phyloP scores from a whole-genome alignment of 768 basidiomycete genomes.

The Rhodotorula sphaerocarpa region DNA sequence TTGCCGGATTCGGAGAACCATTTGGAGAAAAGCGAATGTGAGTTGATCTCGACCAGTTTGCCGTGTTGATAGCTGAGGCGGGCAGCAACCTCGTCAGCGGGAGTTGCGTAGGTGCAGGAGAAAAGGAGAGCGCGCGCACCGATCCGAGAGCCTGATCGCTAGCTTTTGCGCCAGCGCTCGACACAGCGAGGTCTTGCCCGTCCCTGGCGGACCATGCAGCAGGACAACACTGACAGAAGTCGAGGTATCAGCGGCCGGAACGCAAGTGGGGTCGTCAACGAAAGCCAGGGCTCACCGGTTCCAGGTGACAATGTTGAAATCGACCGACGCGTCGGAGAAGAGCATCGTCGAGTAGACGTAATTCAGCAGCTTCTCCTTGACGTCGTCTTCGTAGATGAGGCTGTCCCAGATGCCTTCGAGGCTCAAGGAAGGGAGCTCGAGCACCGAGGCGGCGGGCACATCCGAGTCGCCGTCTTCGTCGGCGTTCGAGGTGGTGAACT shows the following conservation, averaged over 20 bases:
- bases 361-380: conserved; percentile 74
- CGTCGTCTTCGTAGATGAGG: conserved; percentile 69
- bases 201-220: conserved; percentile 88
- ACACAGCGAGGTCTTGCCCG: conserved; percentile 92
- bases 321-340: conserved; percentile 62
- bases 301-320: conserved; percentile 79
- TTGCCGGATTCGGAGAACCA: conserved; percentile 99
- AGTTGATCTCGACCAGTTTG: conserved; percentile 91
- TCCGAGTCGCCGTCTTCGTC: conserved; percentile 59
- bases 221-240: conserved; percentile 56
- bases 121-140: conserved; percentile 48
- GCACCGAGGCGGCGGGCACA: conserved; percentile 79
- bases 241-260: neutral
- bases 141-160: conserved; percentile 75
- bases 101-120: neutral
- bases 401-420: conserved; percentile 86
- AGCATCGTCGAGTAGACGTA: conserved; percentile 90
- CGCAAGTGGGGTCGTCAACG: too few relatives aligned
- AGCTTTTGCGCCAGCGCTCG: conserved; percentile 92
- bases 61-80: conserved; percentile 65
- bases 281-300: conserved; percentile 67
- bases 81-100: neutral
- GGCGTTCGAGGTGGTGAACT: conserved; percentile 51
- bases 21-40: conserved; percentile 92
- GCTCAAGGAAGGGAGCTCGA: conserved; percentile 69